These are phyloP conservation scores for Pythium utonaiense DNA, from an alignment of 352 stramenopile genomes.

Conservation along the genomic window DNA sequence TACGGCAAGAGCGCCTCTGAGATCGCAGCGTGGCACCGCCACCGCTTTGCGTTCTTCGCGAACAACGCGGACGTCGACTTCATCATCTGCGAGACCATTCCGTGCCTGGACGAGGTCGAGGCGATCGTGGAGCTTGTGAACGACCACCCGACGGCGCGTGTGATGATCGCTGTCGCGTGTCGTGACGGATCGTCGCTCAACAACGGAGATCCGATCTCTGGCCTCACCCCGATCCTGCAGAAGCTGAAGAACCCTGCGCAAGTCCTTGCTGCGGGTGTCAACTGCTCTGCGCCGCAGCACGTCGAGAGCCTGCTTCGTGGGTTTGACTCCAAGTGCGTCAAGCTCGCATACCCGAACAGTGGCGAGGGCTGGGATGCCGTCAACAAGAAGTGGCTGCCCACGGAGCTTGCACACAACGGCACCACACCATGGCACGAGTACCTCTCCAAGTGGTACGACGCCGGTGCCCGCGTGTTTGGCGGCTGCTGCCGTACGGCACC, in stretches of 20 bases:
- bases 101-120: constrained; percentile 76
- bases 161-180: constrained; percentile 66
- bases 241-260: constrained; percentile 50
- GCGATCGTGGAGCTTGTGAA: constrained; percentile 79
- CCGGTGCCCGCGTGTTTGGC: constrained; percentile 71
- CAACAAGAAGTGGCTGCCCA: constrained; percentile 68
- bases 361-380: constrained; percentile 77
- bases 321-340: constrained; percentile 44
- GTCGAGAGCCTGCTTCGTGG: constrained; percentile 56
- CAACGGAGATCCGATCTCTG: constrained; percentile 54
- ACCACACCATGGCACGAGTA: constrained; percentile 54
- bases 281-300: constrained; percentile 78
- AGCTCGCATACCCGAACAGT: constrained; percentile 84
- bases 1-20: constrained; percentile 67
- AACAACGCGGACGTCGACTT: constrained; percentile 55
- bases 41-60: constrained; percentile 70
- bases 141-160: constrained; percentile 44
- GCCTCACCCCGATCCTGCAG: constrained; percentile 37
- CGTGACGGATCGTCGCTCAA: constrained; percentile 60
- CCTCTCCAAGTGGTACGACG: constrained; percentile 60
- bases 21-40: constrained; percentile 71
- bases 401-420: constrained; percentile 23
- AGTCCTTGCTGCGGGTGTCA: constrained; percentile 76
- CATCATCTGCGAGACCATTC: constrained; percentile 84
- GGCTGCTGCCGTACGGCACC: constrained; percentile 81